These are phyloP conservation scores for Dovyalis caffra DNA, from an alignment of 345 rosid species.

Conservation along the genomic window DNA sequence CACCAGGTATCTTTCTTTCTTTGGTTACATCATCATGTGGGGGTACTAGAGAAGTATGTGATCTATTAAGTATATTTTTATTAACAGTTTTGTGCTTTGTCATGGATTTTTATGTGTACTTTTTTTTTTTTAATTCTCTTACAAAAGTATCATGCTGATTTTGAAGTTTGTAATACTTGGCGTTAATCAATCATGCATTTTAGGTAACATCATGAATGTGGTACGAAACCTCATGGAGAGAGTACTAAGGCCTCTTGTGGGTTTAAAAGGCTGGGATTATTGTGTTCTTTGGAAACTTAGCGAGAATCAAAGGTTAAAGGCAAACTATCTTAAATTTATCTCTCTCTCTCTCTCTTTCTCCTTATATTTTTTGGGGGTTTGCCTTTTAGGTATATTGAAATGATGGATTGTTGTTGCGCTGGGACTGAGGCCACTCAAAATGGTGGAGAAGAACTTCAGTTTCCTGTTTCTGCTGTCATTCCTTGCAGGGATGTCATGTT, in stretches of 20 bases:
- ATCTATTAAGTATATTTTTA: conserved; percentile 3
- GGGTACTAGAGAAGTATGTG: background rate
- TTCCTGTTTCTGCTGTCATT: conserved; percentile 36
- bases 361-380: background rate
- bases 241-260: conserved; percentile 68
- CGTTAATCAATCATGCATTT: conserved; percentile 2
- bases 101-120: background rate
- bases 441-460: conserved; percentile 49
- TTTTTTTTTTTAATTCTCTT: background rate
- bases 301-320: conserved; percentile 84
- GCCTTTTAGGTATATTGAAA: conserved; percentile 49
- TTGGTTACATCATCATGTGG: background rate
- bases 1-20: background rate
- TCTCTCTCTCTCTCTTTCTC: background rate
- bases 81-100: background rate
- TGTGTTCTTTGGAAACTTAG: conserved; percentile 78
- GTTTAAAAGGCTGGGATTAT: conserved; percentile 72
- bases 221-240: conserved; percentile 59
- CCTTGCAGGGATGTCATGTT: conserved; percentile 66
- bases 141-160: background rate
- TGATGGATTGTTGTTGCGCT: conserved; percentile 84
- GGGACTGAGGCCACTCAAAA: conserved; percentile 48
- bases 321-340: background rate
- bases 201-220: conserved; percentile 37
- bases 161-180: background rate